Evolutionary conservation across 2,329 filamentous ascomycete species (phyloP), one percentile per base, ranked within the genome.

Genomic region (Colletotrichum sp.): DNA sequence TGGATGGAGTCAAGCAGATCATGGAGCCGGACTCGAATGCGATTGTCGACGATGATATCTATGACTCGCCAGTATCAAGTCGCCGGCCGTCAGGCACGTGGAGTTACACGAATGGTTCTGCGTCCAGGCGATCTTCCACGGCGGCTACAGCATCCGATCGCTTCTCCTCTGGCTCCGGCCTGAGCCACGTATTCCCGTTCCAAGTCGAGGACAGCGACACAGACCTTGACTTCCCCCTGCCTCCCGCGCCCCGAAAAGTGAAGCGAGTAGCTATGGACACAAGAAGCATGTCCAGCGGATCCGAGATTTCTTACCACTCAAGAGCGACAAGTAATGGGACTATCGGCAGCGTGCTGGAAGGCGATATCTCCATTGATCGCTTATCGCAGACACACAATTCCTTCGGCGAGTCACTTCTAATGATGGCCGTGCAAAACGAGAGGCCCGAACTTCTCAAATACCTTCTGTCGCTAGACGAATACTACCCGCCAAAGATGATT

Each of bases 111-210:
- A 88, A 89, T 75, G 86, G 86, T 4, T 83, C 82, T 2, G 81
- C 81, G 1, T 87, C 87, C 2, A 81, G 85, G 65, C 81, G 84
- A 64, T 86, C 87, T 1, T 90, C 87, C 0, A 80, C 84, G 8
- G 84, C 80, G 21, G 82, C 86, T 32, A 84, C 85, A 2, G 80
- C 83, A 3, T 86, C 87, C 1, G 90, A 91, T 67, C 82, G 86
- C 13, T 91, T 90, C 76, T 92, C 90, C 3, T 84, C 85, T 70
- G 90, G 90, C 3, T 89, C 89, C 3, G 90, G 89, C 5, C 86
- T 98, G 5, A 90, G 93, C 68, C 96, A 98, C 81, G 96, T 98
- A 2, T 98, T 98, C 79, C 96, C 96, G 0, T 98, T 98, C 77
- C 94, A 98, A 82, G 77, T 79, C 7, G 62, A 69, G 26, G 43